These are phyloP conservation scores for Aspergillus sp. DNA, from an alignment of 2,329 filamentous ascomycete genomes.

Conservation along the genomic window DNA sequence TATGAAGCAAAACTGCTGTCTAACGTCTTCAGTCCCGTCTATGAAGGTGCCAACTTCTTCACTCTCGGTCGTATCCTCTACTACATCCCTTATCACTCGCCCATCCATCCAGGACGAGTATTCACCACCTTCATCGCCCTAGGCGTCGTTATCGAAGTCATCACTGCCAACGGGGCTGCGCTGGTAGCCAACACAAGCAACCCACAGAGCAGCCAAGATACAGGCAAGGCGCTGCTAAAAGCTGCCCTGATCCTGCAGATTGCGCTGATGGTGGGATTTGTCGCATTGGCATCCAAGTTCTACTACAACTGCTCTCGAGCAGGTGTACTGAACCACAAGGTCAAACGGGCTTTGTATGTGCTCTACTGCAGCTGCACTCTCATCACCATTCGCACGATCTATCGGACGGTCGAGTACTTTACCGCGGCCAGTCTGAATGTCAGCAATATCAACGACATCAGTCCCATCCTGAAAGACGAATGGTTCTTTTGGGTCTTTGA, in stretches of 20 bases:
- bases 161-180: slow-evolving; percentile 50
- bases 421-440: slow-evolving; percentile 23
- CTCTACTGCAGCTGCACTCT: slow-evolving; percentile 47
- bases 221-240: slow-evolving; percentile 45
- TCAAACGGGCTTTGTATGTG: slow-evolving; percentile 37
- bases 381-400: slow-evolving; percentile 38
- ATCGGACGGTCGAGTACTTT: slow-evolving; percentile 50
- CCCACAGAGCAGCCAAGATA: slow-evolving; percentile 30
- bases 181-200: slow-evolving; percentile 38
- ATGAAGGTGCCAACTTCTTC: slow-evolving; percentile 46
- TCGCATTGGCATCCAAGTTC: slow-evolving; percentile 43
- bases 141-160: slow-evolving; percentile 43
- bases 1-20: too few relatives aligned
- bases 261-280: slow-evolving; percentile 46
- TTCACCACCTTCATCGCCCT: slow-evolving; percentile 56
- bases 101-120: slow-evolving; percentile 52
- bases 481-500: slow-evolving; percentile 54
- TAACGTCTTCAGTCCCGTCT: slow-evolving; percentile 28
- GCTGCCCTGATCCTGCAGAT: slow-evolving; percentile 48
- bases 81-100: slow-evolving; percentile 44
- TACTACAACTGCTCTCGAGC: slow-evolving; percentile 38
- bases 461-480: slow-evolving; percentile 38
- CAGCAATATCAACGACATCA: slow-evolving; percentile 32
- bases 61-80: slow-evolving; percentile 50
- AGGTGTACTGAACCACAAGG: slow-evolving; percentile 39